Percentiles rank a stretch among this genome's conserved stretches.
Conservation (phyloP, 352 stramenopile genomes). For the Pilasporangium apinafurcum region DNA sequence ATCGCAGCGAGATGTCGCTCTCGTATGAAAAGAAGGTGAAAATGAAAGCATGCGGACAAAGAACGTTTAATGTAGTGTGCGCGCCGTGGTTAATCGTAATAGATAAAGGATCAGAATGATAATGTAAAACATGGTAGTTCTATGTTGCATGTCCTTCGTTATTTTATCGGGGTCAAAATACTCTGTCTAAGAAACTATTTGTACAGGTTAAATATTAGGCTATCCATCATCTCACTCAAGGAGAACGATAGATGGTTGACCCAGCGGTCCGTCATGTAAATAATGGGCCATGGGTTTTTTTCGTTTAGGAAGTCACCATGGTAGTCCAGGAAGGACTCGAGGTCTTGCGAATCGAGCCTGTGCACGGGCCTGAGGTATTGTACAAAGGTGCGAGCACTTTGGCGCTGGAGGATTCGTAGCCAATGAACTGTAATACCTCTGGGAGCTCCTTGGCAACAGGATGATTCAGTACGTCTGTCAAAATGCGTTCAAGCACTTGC, state of each 20-base stretch:
- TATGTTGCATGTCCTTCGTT: too few relatives aligned
- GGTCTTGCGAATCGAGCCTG: slow-evolving; percentile 68
- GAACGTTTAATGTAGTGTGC: too few relatives aligned
- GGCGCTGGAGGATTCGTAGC: slow-evolving; percentile 38
- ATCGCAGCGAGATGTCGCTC: too few relatives aligned
- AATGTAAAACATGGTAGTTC: too few relatives aligned
- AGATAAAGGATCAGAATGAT: too few relatives aligned
- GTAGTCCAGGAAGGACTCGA: slow-evolving; percentile 56
- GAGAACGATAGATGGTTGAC: background rate
- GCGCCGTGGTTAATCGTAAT: too few relatives aligned
- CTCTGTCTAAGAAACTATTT: too few relatives aligned
- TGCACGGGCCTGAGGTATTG: slow-evolving; percentile 41
- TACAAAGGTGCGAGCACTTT: slow-evolving; percentile 38
- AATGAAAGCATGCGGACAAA: too few relatives aligned
- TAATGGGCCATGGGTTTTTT: background rate
- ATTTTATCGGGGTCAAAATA: too few relatives aligned
- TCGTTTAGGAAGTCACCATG: slow-evolving; percentile 20
- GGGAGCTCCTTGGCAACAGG: slow-evolving; percentile 54
- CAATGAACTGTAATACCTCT: slow-evolving; percentile 60
- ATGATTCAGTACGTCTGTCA: slow-evolving; percentile 52
- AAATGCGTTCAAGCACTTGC: slow-evolving; percentile 44
- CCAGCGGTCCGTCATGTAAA: background rate
- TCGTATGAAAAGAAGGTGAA: too few relatives aligned
- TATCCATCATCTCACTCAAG: background rate
- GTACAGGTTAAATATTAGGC: background rate